phyloP scores from a whole-genome alignment of 805 yeast genomes.

The Metschnikowia cerradonensis region DNA sequence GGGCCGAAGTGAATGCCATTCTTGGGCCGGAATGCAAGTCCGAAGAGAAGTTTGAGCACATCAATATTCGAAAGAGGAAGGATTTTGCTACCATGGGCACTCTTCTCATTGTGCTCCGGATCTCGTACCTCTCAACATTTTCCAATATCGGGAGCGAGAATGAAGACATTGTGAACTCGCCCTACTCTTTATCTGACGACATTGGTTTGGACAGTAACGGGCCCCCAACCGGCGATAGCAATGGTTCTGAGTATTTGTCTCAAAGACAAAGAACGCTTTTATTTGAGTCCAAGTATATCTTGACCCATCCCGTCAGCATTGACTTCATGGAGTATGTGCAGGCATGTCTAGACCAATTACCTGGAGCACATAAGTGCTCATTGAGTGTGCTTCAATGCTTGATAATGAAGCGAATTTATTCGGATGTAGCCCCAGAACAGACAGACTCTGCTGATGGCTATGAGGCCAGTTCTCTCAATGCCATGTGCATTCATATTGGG shows the following conservation, averaged over 20 bases:
- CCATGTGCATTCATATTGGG: slow-evolving; percentile 29
- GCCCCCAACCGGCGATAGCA: neutral
- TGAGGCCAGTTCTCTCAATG: slow-evolving; percentile 13
- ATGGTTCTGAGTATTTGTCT: neutral
- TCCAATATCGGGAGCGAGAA: slow-evolving; percentile 15
- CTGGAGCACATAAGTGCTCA: slow-evolving; percentile 10
- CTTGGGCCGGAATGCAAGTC: slow-evolving; percentile 28
- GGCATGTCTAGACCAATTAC: slow-evolving; percentile 35
- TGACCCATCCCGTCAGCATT: slow-evolving; percentile 28
- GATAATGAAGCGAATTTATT: slow-evolving; percentile 12
- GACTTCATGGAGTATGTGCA: slow-evolving; percentile 31
- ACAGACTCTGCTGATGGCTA: slow-evolving; percentile 18
- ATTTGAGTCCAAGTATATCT: slow-evolving; percentile 22
- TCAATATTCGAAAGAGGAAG: slow-evolving; percentile 35
- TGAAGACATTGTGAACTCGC: slow-evolving; percentile 7
- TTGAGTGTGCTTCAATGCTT: slow-evolving; percentile 17
- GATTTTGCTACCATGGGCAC: slow-evolving; percentile 52
- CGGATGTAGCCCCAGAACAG: slow-evolving; percentile 15
- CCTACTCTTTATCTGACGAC: slow-evolving; percentile 2
- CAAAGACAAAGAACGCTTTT: neutral
- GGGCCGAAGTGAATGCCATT: slow-evolving; percentile 38
- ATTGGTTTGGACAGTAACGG: neutral
- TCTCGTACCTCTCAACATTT: slow-evolving; percentile 50
- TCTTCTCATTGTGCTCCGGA: slow-evolving; percentile 46
- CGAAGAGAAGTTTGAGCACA: slow-evolving; percentile 14